Percentiles rank a stretch among this genome's conserved stretches.
These are phyloP conservation scores for Alternaria brassicicola DNA, from an alignment of 2,329 filamentous ascomycete genomes.

Conservation along the genomic window DNA sequence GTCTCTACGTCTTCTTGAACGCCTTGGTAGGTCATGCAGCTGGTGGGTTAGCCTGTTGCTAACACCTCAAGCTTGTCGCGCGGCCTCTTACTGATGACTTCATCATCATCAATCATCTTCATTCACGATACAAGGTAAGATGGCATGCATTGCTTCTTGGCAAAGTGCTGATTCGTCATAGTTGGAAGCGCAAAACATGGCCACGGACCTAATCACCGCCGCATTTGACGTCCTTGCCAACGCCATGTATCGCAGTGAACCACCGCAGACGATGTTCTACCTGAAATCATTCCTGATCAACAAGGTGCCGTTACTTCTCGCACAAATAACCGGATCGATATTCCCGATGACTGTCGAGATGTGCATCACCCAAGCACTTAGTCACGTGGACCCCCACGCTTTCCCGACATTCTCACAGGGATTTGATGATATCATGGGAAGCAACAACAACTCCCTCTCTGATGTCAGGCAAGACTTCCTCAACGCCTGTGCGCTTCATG, in stretches of 20 bases:
- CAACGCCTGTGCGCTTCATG: constrained; percentile 87
- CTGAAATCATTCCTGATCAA: constrained; percentile 87
- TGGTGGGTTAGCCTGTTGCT: constrained; percentile 27
- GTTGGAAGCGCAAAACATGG: constrained; percentile 77
- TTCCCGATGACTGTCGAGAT: constrained; percentile 67
- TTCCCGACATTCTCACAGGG: constrained; percentile 70
- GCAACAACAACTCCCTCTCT: constrained; percentile 64
- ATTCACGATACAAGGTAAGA: constrained; percentile 79
- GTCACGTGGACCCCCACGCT: constrained; percentile 64
- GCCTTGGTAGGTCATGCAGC: constrained; percentile 65
- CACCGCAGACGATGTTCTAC: constrained; percentile 67
- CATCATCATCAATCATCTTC: constrained; percentile 77
- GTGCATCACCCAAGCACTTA: constrained; percentile 70
- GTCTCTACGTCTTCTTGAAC: constrained; percentile 84
- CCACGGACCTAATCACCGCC: constrained; percentile 82
- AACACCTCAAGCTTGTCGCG: constrained; percentile 70
- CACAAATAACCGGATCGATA: constrained; percentile 62
- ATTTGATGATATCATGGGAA: constrained; percentile 63
- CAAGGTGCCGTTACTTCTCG: constrained; percentile 68
- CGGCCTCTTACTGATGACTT: constrained; percentile 83
- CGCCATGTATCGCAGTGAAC: constrained; percentile 74
- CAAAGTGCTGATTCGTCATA: constrained; percentile 49
- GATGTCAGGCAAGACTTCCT: constrained; percentile 82
- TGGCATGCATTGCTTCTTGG: neutral
- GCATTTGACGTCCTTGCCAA: constrained; percentile 91